Base-by-base conservation (phyloP, 495 filamentous ascomycete species). In the Ascobolus immersus region DNA sequence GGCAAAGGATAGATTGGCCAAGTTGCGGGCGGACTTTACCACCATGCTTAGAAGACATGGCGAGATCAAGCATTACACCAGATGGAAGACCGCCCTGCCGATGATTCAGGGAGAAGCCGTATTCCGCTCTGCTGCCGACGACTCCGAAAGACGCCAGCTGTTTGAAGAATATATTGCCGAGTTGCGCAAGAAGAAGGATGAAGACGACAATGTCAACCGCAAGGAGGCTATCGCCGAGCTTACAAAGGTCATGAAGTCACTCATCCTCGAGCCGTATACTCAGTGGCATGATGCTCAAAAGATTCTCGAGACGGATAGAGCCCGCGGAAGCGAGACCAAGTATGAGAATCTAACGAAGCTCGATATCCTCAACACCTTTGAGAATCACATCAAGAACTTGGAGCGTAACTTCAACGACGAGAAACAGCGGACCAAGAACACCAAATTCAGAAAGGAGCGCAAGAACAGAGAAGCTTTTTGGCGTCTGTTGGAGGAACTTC, bases 41-140 rank as follows among this genome's bases (percentile, higher is more conserved):
- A 82, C 71, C 34, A 99, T 99, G 86, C 61, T 94, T 43, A 78
- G 73, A 52, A 82, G 80, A 39, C 89, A 94, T 53, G 79, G 82
- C 45, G 86, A 94, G 57, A 94, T 99, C 51, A 89, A 84, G 55
- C 71, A 91, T 44, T 94, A 91, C 55, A 93, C 82, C 38, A 75
- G 82, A 35, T 96, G 89, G 89, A 93, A 78, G 47, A 93, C 77
- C 20, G 82, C 82, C 36, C 72, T 77, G 26, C 81, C 80, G 12
- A 91, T 91, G 32, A 86, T 96, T 46, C 77, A 93, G 53, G 76
- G 74, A 32, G 86, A 96, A 59, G 81, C 78, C 17, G 89, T 84
- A 36, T 96, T 93, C 58, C 71, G 79, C 38, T 79, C 81, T 21
- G 79, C 82, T 22, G 73, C 73, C 44, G 65, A 86, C 48, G 86